Evolutionary conservation across 345 rosid species (phyloP), one percentile per base, ranked within the genome.

Genomic region (Camelina neglecta): DNA sequence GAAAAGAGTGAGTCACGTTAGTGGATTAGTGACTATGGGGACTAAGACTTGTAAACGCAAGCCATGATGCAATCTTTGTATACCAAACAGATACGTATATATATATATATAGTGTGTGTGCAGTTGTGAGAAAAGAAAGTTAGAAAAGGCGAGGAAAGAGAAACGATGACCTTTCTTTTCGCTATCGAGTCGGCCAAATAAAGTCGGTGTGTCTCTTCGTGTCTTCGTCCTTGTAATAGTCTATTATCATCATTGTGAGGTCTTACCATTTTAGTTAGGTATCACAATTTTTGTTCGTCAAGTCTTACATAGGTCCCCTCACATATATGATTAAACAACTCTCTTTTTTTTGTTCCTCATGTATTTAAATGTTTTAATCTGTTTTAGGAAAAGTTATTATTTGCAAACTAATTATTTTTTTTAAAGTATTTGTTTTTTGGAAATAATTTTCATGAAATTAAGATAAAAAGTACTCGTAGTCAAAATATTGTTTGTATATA

Each of bases 121-220:
- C 56, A 75, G 59, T 63, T 63, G 71, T 76, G 60, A 70, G 60
- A 70, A 70, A 62, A 61, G 71, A 65, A 76, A 67, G 35, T 65
- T 29, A 29, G 36, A 48, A 74, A 74, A 66, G 66, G 77, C 38
- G 12, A 64, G 11, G 56, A 57, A 26, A 74, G 31, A 48, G 45
- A 56, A 62, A 31, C 23, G 65, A 56, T 70, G 80, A 63, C 71
- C 71, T 63, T 56, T 76, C 71, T 76, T 57, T 65, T 76, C 71
- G 49, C 60, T 45, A 64, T 77, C 35, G 71, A 71, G 60, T 71
- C 66, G 67, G 72, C 80, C 75, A 71, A 77, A 64, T 51, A 64
- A 70, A 77, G 80, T 77, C 72, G 72, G 72, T 64, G 75, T 64
- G 72, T 77, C 67, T 48, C 72, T 77, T 49, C 80, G 53, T 76